Base-by-base conservation (phyloP, 495 filamentous ascomycete genomes). In the Penicillium dipodomyicola region DNA sequence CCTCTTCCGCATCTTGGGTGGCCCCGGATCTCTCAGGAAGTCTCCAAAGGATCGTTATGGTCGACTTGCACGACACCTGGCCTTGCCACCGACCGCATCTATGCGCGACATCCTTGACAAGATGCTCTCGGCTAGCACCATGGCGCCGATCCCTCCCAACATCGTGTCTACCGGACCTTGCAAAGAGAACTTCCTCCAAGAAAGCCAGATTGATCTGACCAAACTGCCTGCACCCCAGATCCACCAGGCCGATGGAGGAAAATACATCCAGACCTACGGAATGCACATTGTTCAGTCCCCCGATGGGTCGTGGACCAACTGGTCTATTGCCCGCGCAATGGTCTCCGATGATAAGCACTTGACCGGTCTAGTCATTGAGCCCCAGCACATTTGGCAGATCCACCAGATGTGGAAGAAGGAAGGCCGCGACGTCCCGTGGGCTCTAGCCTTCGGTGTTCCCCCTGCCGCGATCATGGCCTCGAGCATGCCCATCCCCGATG, bases 251-350 rank as follows among this genome's bases (percentile, higher is more conserved):
- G 17, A 52, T 42, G 72, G 72, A 1, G 75, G 75, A 29, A 75
- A 74, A 45, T 77, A 73, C 39, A 64, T 77, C 20, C 68, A 71
- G 14, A 77, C 73, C 0, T 71, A 68, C 73, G 73, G 73, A 2
- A 70, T 77, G 64, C 65, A 76, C 48, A 56, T 75, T 19, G 60
- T 76, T 65, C 14, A 74, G 33, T 63, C 65, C 2, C 72, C 73
- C 9, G 72, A 73, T 54, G 67, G 65, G 12, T 56, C 49, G 15
- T 77, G 75, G 75, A 70, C 65, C 1, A 77, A 77, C 50, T 77
- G 75, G 73, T 74, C 75, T 0, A 77, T 77, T 57, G 63, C 67
- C 2, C 69, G 75, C 0, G 71, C 67, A 6, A 76, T 76, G 73
- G 65, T 76, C 3, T 57, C 57, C 17, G 73, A 69, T 20, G 65